phyloP scores from a whole-genome alignment of 179 eudicot species.

The Carnegiea gigantea region DNA sequence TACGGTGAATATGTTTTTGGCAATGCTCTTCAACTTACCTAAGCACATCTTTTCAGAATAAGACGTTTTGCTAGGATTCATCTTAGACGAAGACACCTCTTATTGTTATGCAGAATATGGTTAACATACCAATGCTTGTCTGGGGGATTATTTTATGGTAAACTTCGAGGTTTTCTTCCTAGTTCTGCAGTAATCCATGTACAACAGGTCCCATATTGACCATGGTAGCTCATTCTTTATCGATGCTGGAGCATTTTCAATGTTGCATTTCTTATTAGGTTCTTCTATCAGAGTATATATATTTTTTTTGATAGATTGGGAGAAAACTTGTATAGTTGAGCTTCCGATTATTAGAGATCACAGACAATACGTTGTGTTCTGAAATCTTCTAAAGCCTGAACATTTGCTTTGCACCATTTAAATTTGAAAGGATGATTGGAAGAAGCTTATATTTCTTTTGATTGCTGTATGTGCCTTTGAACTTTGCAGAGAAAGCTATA shows the following conservation, averaged over 20 bases:
- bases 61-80: background rate
- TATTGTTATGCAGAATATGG: background rate
- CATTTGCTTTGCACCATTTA: background rate
- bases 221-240: background rate
- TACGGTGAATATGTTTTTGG: constrained; percentile 31
- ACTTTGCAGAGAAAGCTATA: background rate
- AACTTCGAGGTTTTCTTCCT: background rate
- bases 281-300: background rate
- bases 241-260: background rate
- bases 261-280: background rate
- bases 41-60: background rate
- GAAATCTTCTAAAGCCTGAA: background rate
- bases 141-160: background rate
- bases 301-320: background rate
- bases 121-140: background rate
- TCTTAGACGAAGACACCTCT: background rate
- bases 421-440: background rate
- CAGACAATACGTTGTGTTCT: background rate
- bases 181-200: background rate
- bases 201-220: background rate
- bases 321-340: background rate
- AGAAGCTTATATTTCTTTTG: background rate
- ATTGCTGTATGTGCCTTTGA: background rate
- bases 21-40: background rate
- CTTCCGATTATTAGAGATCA: background rate